Percentiles rank a stretch among this genome's conserved stretches.
Evolutionary conservation across 495 filamentous ascomycete genomes (phyloP).

Genomic region (Hypoxylon trugodes): DNA sequence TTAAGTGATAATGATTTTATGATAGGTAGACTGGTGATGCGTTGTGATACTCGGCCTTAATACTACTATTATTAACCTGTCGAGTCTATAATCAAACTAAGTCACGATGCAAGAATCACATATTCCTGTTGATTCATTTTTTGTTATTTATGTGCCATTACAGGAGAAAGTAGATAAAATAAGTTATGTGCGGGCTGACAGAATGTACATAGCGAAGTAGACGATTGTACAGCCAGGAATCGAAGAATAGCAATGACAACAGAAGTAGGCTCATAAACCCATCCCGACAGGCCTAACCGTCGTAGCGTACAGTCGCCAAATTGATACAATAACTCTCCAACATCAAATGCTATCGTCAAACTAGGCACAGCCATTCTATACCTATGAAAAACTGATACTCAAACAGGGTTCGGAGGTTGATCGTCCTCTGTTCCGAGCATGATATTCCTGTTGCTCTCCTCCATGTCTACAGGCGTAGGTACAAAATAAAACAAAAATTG

Average conservation of each 20-base stretch:
- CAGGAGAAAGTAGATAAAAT: not conserved
- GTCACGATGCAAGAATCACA: not conserved
- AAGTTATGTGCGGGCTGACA: conserved; percentile 2
- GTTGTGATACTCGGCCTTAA: no score
- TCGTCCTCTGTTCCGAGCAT: conserved; percentile 11
- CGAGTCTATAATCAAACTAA: no score
- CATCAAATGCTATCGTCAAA: conserved; percentile 2
- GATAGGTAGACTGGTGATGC: no score
- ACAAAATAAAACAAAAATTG: conserved; percentile 31
- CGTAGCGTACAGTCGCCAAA: not conserved
- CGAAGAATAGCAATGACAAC: not conserved
- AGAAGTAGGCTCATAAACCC: not conserved
- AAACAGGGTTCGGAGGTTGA: not conserved
- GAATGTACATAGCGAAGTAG: conserved; percentile 25
- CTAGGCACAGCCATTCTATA: not conserved
- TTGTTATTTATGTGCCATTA: not conserved
- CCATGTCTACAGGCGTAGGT: conserved; percentile 22
- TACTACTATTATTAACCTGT: no score
- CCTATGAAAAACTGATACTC: conserved; percentile 8
- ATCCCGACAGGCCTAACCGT: not conserved
- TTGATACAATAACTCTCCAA: conserved; percentile 7
- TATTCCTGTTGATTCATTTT: not conserved
- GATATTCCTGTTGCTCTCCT: conserved; percentile 7
- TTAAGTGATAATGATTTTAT: no score
- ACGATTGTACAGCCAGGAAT: conserved; percentile 2